phyloP scores from a whole-genome alignment of 169 alveolate genomes.

The Plasmodium knowlesi region DNA sequence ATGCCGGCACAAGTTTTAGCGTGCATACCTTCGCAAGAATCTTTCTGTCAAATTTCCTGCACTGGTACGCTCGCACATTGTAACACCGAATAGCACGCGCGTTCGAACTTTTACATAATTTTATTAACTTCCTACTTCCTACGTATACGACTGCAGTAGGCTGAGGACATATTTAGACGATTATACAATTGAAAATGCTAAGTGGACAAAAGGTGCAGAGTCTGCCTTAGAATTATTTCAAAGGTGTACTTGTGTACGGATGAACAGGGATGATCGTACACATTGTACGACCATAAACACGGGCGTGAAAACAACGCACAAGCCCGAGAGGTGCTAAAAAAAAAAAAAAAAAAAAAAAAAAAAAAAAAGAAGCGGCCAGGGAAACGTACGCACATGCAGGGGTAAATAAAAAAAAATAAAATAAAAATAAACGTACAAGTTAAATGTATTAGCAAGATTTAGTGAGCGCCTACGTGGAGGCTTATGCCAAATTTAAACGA shows the following conservation, averaged over 20 bases:
- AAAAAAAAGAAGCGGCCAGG: neutral
- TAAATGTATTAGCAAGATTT: neutral
- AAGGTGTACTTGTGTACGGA: neutral
- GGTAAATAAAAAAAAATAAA: neutral
- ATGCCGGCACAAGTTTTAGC: neutral
- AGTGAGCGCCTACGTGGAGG: neutral
- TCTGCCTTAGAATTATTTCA: neutral
- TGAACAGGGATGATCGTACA: neutral
- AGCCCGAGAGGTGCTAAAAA: neutral
- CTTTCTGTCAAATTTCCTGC: neutral
- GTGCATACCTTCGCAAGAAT: neutral
- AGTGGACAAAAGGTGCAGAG: neutral
- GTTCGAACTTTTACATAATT: neutral
- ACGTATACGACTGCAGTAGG: neutral
- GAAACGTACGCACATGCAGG: neutral
- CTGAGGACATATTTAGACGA: neutral
- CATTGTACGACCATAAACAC: neutral
- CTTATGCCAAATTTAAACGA: neutral
- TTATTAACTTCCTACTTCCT: neutral
- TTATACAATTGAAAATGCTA: neutral
- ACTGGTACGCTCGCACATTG: neutral
- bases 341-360: neutral
- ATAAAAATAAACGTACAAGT: neutral
- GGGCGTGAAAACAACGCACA: neutral
- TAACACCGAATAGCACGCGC: neutral